Percentiles rank a stretch among this genome's conserved stretches.
These are phyloP conservation scores for Capsella bursapastoris DNA, from an alignment of 345 rosid species.

Conservation along the genomic window DNA sequence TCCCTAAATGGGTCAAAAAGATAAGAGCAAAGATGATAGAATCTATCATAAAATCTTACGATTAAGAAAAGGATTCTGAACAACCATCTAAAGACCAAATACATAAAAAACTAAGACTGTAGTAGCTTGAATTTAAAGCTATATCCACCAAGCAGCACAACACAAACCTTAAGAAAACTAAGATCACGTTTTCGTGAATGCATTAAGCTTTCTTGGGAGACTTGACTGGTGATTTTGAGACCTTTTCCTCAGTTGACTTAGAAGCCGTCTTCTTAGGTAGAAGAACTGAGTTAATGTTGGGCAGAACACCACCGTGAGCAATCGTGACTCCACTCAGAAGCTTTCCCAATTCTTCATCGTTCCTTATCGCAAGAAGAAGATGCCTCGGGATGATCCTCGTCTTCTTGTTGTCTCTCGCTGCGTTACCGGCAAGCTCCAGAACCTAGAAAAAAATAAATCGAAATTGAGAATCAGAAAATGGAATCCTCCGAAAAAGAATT, in stretches of 20 bases:
- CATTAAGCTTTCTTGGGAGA: conserved; percentile 40
- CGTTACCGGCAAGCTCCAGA: conserved; percentile 79
- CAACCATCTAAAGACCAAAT: not conserved
- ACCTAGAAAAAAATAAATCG: conserved; percentile 44
- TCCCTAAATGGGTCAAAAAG: too few species aligned
- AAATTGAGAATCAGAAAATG: not conserved
- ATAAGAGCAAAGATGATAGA: not conserved
- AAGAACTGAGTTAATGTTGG: conserved; percentile 73
- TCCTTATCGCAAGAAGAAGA: conserved; percentile 71
- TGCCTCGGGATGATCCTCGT: conserved; percentile 76
- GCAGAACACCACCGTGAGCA: conserved; percentile 81
- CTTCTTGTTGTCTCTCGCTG: conserved; percentile 84
- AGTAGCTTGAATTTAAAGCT: not conserved
- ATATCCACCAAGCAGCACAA: not conserved
- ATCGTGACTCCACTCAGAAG: conserved; percentile 76
- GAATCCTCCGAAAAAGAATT: not conserved
- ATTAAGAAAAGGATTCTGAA: not conserved
- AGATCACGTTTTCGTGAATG: too few species aligned
- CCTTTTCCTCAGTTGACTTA: conserved; percentile 56
- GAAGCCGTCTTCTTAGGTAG: conserved; percentile 65
- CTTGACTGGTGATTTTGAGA: conserved; percentile 61
- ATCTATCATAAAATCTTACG: not conserved
- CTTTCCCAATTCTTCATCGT: conserved; percentile 78
- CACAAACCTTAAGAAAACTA: not conserved
- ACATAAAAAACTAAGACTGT: not conserved